These are phyloP conservation scores for Niebla homalea DNA, from an alignment of 495 filamentous ascomycete species.

Conservation along the genomic window DNA sequence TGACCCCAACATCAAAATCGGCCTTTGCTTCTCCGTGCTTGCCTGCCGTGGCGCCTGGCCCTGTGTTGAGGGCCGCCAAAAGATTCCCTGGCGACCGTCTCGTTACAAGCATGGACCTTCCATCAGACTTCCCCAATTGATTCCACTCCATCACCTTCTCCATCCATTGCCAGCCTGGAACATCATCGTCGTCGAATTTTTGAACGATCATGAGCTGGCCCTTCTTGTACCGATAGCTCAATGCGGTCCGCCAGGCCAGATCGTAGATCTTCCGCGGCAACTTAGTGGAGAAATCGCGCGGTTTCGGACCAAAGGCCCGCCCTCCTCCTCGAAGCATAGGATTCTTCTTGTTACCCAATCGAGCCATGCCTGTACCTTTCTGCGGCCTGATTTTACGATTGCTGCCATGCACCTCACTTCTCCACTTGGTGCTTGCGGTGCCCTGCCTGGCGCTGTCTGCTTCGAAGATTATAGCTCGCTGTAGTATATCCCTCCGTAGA, in stretches of 20 bases:
- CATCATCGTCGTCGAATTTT: conserved; percentile 49
- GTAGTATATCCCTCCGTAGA: conserved; percentile 80
- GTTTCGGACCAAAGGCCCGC: conserved; percentile 73
- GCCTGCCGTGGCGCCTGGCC: conserved; percentile 29
- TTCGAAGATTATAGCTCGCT: conserved; percentile 85
- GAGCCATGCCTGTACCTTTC: conserved; percentile 72
- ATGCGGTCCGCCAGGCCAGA: conserved; percentile 84
- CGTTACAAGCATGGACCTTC: conserved; percentile 71
- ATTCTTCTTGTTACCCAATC: conserved; percentile 66
- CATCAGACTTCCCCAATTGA: conserved; percentile 54
- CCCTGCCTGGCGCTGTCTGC: conserved; percentile 80
- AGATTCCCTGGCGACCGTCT: conserved; percentile 38
- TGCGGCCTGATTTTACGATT: conserved; percentile 64
- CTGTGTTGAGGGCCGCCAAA: conserved; percentile 40
- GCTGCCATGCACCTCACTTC: conserved; percentile 71
- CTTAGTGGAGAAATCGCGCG: conserved; percentile 72
- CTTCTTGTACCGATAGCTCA: conserved; percentile 77
- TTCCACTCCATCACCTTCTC: conserved; percentile 53
- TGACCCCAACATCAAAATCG: conserved; percentile 74
- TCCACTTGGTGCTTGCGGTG: conserved; percentile 72
- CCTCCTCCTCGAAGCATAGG: conserved; percentile 80
- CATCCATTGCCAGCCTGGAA: conserved; percentile 43
- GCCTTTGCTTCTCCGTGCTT: conserved; percentile 54
- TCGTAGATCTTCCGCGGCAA: conserved; percentile 89
- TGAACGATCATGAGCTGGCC: conserved; percentile 79